phyloP scores from a whole-genome alignment of 2,329 filamentous ascomycete genomes.

The Penicillium hesseltinei region DNA sequence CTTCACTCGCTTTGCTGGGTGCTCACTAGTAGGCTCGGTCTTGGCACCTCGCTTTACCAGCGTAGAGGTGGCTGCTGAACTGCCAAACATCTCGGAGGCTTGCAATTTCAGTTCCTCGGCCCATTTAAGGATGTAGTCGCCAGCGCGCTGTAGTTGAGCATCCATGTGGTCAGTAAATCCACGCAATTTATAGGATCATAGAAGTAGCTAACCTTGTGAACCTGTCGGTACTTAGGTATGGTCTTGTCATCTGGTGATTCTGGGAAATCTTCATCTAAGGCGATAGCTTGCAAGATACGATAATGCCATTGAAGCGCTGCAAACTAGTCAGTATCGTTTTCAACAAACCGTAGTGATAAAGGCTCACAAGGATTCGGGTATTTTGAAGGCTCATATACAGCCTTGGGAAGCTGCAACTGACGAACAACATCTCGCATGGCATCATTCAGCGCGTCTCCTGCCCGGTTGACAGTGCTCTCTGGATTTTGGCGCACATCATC shows the following conservation, averaged over 20 bases:
- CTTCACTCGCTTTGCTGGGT: slow-evolving; percentile 49
- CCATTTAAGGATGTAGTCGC: slow-evolving; percentile 76
- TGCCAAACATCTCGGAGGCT: slow-evolving; percentile 43
- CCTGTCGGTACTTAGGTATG: slow-evolving; percentile 78
- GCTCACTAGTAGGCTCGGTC: slow-evolving; percentile 26
- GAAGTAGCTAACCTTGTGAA: slow-evolving; percentile 62
- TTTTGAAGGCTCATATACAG: slow-evolving; percentile 75
- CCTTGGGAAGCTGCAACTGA: slow-evolving; percentile 84
- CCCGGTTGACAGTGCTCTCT: slow-evolving; percentile 55
- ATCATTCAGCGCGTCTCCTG: slow-evolving; percentile 72
- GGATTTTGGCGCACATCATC: slow-evolving; percentile 82
- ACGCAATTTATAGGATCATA: no score
- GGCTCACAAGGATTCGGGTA: slow-evolving; percentile 74
- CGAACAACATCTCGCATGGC: slow-evolving; percentile 79
- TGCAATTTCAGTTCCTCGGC: slow-evolving; percentile 65
- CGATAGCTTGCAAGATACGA: slow-evolving; percentile 84
- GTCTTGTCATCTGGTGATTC: slow-evolving; percentile 74
- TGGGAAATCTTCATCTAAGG: slow-evolving; percentile 86
- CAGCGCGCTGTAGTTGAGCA: slow-evolving; percentile 58
- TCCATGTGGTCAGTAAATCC: neutral
- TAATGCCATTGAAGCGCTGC: slow-evolving; percentile 91
- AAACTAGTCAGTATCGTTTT: neutral
- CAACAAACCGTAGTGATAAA: neutral
- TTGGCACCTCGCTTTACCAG: slow-evolving; percentile 49
- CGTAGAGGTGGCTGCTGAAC: slow-evolving; percentile 40